These are phyloP conservation scores for Talaromyces rugulosus DNA, from an alignment of 2,329 filamentous ascomycete genomes.

Conservation along the genomic window DNA sequence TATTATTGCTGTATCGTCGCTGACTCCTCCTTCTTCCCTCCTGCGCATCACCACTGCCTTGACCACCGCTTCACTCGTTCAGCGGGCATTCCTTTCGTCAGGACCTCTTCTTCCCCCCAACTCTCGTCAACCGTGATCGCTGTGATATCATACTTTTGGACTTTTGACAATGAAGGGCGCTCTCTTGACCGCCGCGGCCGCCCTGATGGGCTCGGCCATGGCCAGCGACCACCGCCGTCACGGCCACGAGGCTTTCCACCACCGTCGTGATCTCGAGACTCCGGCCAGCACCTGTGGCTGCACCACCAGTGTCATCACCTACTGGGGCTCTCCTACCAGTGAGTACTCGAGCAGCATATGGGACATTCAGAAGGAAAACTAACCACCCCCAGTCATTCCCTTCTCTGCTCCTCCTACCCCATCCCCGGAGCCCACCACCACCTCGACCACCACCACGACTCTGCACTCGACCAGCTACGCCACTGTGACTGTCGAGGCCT, in stretches of 20 bases:
- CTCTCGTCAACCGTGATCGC: constrained; percentile 22
- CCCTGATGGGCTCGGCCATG: constrained; percentile 47
- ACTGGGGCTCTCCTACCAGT: constrained; percentile 65
- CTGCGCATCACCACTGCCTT: constrained; percentile 13
- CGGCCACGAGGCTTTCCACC: constrained; percentile 46
- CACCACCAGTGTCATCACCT: constrained; percentile 69
- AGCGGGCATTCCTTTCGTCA: constrained; percentile 67
- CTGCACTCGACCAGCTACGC: constrained; percentile 35
- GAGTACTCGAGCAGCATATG: constrained; percentile 21
- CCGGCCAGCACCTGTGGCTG: constrained; percentile 55
- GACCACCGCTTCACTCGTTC: constrained; percentile 53
- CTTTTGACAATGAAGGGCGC: constrained; percentile 67
- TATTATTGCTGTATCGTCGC: neutral
- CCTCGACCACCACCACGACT: constrained; percentile 27
- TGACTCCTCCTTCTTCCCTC: constrained; percentile 10
- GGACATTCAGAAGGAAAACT: constrained; percentile 1
- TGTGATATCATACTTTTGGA: neutral
- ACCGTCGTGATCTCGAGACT: constrained; percentile 43
- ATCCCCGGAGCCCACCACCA: constrained; percentile 12
- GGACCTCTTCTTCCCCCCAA: constrained; percentile 12
- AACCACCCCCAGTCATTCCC: constrained; percentile 6
- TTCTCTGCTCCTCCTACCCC: constrained; percentile 15
- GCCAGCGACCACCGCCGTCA: constrained; percentile 56
- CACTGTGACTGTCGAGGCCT: constrained; percentile 32
- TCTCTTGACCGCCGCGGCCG: constrained; percentile 58